phyloP scores from a whole-genome alignment of 1,284 basidiomycete genomes.

The Pterulicium gracile region DNA sequence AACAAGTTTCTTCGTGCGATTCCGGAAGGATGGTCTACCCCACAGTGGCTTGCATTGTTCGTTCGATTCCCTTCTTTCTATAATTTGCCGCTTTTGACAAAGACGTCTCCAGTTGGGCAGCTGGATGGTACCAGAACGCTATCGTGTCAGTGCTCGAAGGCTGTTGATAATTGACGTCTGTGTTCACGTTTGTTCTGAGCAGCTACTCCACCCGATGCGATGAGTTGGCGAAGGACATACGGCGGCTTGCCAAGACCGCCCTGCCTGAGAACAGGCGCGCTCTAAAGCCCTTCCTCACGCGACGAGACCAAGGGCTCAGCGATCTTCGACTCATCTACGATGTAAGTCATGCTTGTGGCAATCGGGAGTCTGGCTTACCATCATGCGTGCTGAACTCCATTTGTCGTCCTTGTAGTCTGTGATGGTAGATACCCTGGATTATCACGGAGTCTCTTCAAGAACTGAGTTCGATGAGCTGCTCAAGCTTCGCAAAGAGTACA shows the following conservation, averaged over 20 bases:
- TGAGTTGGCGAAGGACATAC: neutral
- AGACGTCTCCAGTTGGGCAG: constrained; percentile 16
- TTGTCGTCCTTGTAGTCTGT: constrained; percentile 10
- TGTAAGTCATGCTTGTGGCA: constrained; percentile 10
- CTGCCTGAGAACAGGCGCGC: neutral
- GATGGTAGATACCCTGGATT: constrained; percentile 11
- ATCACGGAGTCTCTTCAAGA: constrained; percentile 7
- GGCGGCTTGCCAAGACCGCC: neutral
- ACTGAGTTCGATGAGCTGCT: constrained; percentile 12
- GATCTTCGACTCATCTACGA: neutral
- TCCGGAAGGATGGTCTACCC: constrained; percentile 16
- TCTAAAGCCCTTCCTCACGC: neutral
- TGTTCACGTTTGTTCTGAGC: neutral
- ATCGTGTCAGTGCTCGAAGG: constrained; percentile 10
- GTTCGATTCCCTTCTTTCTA: constrained; percentile 5
- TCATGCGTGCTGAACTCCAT: constrained; percentile 4
- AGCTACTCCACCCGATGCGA: neutral
- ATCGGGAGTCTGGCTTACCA: constrained; percentile 14
- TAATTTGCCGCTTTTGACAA: neutral
- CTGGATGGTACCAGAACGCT: constrained; percentile 17
- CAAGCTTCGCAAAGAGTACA: constrained; percentile 10
- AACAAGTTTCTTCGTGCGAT: constrained; percentile 18
- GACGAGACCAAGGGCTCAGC: neutral
- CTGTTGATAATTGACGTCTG: neutral
- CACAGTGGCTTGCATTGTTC: constrained; percentile 21